Evolutionary conservation across 345 rosid genomes (phyloP), one percentile per base, ranked within the genome.

Genomic region (Gossypium ekmanianum): DNA sequence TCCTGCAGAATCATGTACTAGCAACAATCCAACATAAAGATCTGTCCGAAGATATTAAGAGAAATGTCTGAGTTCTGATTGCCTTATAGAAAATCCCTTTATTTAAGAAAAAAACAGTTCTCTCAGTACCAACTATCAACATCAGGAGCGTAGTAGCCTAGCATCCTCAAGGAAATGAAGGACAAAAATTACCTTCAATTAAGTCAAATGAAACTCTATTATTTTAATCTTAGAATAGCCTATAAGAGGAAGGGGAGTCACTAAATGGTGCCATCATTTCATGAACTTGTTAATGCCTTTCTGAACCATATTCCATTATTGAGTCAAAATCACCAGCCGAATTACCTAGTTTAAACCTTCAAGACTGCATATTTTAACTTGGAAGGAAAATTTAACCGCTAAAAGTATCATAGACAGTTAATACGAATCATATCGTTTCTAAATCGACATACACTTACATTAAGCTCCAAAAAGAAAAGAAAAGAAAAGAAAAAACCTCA

Each of bases 191-290:
- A 27, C 18, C 7, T 67, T 45, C 52, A 41, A 22, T 22, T 5
- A 18, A 47, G 41, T 34, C 41, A 34, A 44, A 67, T 3, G 10
- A 20, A 45, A 9, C 17, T n/a, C 63, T 24, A 9, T 14, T 27
- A 13, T 20, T 22, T 57, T 9, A 11, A 57, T 22, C 11, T 57
- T 27, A 57, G 61, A 57, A 57, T 57, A 57, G 61, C 29, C 61
- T 61, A 61, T 16, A 4, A 7, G 22, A 11, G 44, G 44, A 26
- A 27, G 65, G 43, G 41, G 7, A 34, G 41, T 34, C 67, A 68
- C 57, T 68, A 14, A 68, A 50, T 34, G 41, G 51, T 68, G 56
- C 24, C 71, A 27, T 50, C 50, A 68, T n/a, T 67, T 68, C 58
- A 26, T 68, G 57, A 14, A 24, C 52, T 20, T 20, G n/a, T 65